Conservation (phyloP, 164 flowering plant genomes). For the Aristolochia fimbriata region DNA sequence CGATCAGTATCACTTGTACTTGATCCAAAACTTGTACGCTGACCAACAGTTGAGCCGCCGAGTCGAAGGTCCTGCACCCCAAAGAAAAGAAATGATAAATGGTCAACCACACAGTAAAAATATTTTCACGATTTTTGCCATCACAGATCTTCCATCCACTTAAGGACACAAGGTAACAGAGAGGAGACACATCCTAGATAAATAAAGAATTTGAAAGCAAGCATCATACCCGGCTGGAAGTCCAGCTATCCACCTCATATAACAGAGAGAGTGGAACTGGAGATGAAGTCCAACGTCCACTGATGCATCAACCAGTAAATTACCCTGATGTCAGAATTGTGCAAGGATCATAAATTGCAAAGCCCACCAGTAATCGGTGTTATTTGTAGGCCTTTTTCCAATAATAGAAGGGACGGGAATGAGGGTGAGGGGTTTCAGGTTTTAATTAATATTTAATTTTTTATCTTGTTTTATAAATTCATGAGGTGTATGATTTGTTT, state of each 20-base stretch:
- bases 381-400: background rate
- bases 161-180: too few relatives aligned
- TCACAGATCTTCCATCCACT: too few relatives aligned
- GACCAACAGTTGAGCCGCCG: conserved; percentile 39
- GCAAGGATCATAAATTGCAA: conserved; percentile 34
- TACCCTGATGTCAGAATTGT: conserved; percentile 83
- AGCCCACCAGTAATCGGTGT: conserved; percentile 8
- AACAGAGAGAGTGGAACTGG: conserved; percentile 57
- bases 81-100: background rate
- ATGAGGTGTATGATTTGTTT: too few relatives aligned
- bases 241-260: conserved; percentile 78
- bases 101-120: too few relatives aligned
- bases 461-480: too few relatives aligned
- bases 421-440: too few relatives aligned
- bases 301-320: conserved; percentile 94
- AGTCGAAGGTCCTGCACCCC: conserved; percentile 57
- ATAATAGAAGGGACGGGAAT: background rate
- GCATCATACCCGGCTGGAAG: conserved; percentile 72
- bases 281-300: conserved; percentile 88
- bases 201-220: background rate
- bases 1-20: conserved; percentile 61
- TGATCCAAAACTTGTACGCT: conserved; percentile 68
- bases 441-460: too few relatives aligned
- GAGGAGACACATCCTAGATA: too few relatives aligned
- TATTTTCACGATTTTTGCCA: too few relatives aligned